Percentiles rank a stretch among this genome's conserved stretches.
Evolutionary conservation across 1,139 yeast genomes (phyloP).

Genomic region (Kodamaea anthophila): DNA sequence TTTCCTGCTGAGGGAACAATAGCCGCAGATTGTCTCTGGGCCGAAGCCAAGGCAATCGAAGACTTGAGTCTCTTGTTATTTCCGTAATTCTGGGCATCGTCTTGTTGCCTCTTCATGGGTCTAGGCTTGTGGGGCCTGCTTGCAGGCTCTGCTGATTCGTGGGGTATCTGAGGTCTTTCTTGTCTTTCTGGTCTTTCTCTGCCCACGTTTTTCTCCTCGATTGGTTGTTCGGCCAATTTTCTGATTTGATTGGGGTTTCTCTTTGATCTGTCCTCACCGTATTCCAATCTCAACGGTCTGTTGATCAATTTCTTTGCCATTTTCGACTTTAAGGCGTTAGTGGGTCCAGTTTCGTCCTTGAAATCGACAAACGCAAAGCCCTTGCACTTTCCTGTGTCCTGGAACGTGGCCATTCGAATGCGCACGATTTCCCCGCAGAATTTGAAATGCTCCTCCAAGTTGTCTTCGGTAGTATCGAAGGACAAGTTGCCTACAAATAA

Average conservation of each 20-base stretch:
- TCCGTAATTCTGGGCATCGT: slow-evolving; percentile 11
- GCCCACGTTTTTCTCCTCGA: slow-evolving; percentile 13
- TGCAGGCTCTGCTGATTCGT: slow-evolving; percentile 5
- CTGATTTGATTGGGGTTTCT: slow-evolving; percentile 46
- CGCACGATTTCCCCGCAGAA: slow-evolving; percentile 74
- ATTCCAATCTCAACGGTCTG: slow-evolving; percentile 80
- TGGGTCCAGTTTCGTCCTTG: slow-evolving; percentile 72
- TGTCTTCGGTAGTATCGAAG: slow-evolving; percentile 84
- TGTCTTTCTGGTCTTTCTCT: slow-evolving; percentile 11
- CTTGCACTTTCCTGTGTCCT: slow-evolving; percentile 92
- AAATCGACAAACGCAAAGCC: slow-evolving; percentile 95
- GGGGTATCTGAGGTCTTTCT: slow-evolving; percentile 4
- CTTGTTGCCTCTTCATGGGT: slow-evolving; percentile 15
- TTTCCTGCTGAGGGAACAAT: slow-evolving; percentile 90
- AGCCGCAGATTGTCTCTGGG: slow-evolving; percentile 87
- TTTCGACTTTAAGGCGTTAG: slow-evolving; percentile 73
- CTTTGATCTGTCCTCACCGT: slow-evolving; percentile 90
- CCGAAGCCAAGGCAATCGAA: slow-evolving; percentile 80
- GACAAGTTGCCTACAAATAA: slow-evolving; percentile 90
- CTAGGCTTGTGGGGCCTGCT: slow-evolving; percentile 11
- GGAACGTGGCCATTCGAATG: slow-evolving; percentile 94
- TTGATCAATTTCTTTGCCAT: slow-evolving; percentile 61
- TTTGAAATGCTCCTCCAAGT: slow-evolving; percentile 68
- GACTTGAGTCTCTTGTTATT: slow-evolving; percentile 55
- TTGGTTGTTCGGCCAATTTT: slow-evolving; percentile 25